A percentile compares a stretch with the other conserved stretches of the same genome.
These are phyloP conservation scores for Styphnolobium japonicum DNA, from an alignment of 306 rosid species.

Conservation along the genomic window DNA sequence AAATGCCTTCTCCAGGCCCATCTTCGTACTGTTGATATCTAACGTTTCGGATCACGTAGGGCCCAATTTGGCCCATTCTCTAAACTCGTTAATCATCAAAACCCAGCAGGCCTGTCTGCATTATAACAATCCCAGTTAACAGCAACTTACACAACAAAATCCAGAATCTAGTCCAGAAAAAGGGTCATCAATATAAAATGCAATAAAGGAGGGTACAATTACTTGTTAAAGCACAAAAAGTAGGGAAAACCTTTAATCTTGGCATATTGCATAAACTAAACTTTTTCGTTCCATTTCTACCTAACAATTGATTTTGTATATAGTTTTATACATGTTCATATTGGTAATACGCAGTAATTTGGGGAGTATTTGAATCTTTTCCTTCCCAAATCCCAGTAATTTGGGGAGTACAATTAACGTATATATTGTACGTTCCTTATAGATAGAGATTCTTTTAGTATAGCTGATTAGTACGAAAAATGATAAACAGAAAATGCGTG, in stretches of 20 bases:
- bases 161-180: not conserved
- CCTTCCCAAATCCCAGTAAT: too few relatives aligned
- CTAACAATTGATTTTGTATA: too few relatives aligned
- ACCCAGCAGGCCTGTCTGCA: not conserved
- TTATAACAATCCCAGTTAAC: not conserved
- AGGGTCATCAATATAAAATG: not conserved
- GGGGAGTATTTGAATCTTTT: too few relatives aligned
- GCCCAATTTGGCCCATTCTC: constrained; percentile 23
- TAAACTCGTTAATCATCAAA: not conserved
- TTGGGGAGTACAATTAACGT: too few relatives aligned
- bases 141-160: not conserved
- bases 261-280: too few relatives aligned
- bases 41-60: constrained; percentile 2
- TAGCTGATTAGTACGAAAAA: not conserved
- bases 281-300: too few relatives aligned
- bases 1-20: not conserved
- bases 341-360: too few relatives aligned
- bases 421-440: not conserved
- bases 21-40: not conserved
- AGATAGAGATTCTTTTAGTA: not conserved
- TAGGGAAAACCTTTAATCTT: not conserved
- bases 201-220: not conserved
- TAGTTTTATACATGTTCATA: too few relatives aligned
- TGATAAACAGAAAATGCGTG: not conserved
- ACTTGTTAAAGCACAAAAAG: not conserved